These are phyloP conservation scores for Kuraishia piskuri DNA, from an alignment of 805 yeast genomes.

Conservation along the genomic window DNA sequence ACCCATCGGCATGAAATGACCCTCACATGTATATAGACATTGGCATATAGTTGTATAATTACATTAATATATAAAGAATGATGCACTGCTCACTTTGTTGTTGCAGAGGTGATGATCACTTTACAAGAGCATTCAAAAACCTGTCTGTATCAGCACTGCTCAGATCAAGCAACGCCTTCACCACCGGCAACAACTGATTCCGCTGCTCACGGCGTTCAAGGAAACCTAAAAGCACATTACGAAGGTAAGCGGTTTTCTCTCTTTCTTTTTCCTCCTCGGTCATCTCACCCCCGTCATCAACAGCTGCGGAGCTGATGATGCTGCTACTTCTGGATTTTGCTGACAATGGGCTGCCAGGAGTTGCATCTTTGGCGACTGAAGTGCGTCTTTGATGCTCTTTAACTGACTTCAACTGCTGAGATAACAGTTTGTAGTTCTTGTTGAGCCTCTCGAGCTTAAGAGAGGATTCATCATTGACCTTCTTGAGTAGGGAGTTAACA, in stretches of 20 bases:
- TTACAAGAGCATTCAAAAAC: conserved; percentile 44
- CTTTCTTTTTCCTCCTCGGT: conserved; percentile 18
- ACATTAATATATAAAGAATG: background rate
- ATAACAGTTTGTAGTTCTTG: conserved; percentile 59
- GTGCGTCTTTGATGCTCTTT: conserved; percentile 20
- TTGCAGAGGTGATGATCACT: too few species aligned
- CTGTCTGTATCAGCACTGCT: conserved; percentile 66
- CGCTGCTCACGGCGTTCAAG: conserved; percentile 92
- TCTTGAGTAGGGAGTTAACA: conserved; percentile 43
- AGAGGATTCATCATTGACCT: conserved; percentile 56
- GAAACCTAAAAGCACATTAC: conserved; percentile 86
- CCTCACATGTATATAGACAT: background rate
- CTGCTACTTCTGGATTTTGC: background rate
- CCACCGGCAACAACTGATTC: conserved; percentile 74
- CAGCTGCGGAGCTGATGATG: background rate
- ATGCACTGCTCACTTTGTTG: background rate
- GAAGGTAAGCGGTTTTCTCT: conserved; percentile 66
- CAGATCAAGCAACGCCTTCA: conserved; percentile 65
- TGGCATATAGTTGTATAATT: background rate
- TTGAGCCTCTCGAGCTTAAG: conserved; percentile 59
- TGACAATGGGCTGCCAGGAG: background rate
- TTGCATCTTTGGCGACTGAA: background rate
- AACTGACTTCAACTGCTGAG: conserved; percentile 45
- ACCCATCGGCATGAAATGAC: background rate
- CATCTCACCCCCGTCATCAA: conserved; percentile 5